Base-by-base conservation (phyloP, 257 asterid genomes). In the Craterostigma plantagineum region DNA sequence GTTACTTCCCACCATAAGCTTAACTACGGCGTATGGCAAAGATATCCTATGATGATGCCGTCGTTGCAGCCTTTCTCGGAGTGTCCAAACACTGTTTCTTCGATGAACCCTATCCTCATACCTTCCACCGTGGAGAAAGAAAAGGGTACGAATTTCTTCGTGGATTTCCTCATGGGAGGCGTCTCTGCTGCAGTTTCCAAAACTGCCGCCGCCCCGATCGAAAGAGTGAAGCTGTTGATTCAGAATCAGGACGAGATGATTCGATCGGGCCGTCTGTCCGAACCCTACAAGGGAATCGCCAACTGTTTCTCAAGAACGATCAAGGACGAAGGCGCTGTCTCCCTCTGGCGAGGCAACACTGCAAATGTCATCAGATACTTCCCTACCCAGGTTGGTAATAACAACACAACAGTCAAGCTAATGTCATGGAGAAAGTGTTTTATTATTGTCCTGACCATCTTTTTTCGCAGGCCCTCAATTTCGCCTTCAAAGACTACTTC, bases 301-400 rank as follows among this genome's bases (percentile, higher is more conserved):
- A 80, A 75, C 51, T 79, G 87, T 65, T 79, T 79, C 58, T 65
- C 58, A 27, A 64, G 83, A 54, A 79, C 87, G 11, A 63, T 79
- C 15, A 72, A 68, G 71, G 76, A 75, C 8, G 92, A 79, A 67
- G 92, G 87, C 39, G 57, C 72, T n/a, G 35, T 79, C 36, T 44
- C 92, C 18, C 77, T 75, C 37, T 79, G 90, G 92, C 70, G 92
- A 68, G 75, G 92, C 68, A 79, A 79, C 64, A 58, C 69, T 50
- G 78, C 71, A 8, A 79, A 79, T 53, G 74, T 75, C 38, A 76
- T 75, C 62, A 67, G 87, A 75, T 79, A 79, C 58, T 79, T 79
- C 70, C 92, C 90, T 10, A 75, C 92, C 30, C 92, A 79, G 90
- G 92, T n/a, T n/a, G n/a, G n/a, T 23, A 23, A 23, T 23, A 23